Percentiles rank a stretch among this genome's conserved stretches.
Conservation (phyloP, 1,284 basidiomycete species). For the Cryptococcus amylolentus region DNA sequence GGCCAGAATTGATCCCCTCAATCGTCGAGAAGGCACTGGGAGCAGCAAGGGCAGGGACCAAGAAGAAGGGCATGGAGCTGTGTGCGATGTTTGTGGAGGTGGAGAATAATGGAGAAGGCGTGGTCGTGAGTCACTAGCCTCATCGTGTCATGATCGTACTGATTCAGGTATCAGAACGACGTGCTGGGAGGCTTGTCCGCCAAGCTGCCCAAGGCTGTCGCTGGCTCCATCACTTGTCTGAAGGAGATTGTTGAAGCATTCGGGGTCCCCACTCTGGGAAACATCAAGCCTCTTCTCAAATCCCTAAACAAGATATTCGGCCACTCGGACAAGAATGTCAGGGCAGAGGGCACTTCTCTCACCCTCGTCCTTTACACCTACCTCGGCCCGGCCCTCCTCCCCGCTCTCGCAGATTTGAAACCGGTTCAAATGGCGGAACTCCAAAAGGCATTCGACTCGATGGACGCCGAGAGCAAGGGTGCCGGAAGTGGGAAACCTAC, state of each 20-base stretch:
- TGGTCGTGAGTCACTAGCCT: conserved; percentile 65
- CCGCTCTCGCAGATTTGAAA: conserved; percentile 87
- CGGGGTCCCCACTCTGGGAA: conserved; percentile 72
- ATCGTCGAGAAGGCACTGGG: conserved; percentile 96
- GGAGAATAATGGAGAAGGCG: conserved; percentile 81
- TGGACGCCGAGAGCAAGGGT: conserved; percentile 79
- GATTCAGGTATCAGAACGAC: conserved; percentile 59
- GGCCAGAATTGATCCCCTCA: conserved; percentile 77
- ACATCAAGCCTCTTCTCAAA: conserved; percentile 75
- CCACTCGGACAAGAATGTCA: conserved; percentile 93
- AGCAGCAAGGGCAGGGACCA: conserved; percentile 86
- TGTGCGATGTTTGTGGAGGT: conserved; percentile 88
- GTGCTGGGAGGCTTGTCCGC: conserved; percentile 78
- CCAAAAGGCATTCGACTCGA: conserved; percentile 78
- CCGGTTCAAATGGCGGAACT: conserved; percentile 98
- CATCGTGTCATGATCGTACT: background rate
- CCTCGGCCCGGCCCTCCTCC: conserved; percentile 81
- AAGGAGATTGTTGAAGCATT: conserved; percentile 75
- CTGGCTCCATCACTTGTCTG: conserved; percentile 72
- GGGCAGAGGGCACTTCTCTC: conserved; percentile 81
- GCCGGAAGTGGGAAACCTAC: conserved; percentile 75
- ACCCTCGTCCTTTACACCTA: conserved; percentile 78
- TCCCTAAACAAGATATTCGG: conserved; percentile 87
- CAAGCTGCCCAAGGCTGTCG: conserved; percentile 93
- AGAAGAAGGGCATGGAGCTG: conserved; percentile 80